Base-by-base conservation (phyloP, 1,139 yeast genomes). In the Pichiaceae sp. region DNA sequence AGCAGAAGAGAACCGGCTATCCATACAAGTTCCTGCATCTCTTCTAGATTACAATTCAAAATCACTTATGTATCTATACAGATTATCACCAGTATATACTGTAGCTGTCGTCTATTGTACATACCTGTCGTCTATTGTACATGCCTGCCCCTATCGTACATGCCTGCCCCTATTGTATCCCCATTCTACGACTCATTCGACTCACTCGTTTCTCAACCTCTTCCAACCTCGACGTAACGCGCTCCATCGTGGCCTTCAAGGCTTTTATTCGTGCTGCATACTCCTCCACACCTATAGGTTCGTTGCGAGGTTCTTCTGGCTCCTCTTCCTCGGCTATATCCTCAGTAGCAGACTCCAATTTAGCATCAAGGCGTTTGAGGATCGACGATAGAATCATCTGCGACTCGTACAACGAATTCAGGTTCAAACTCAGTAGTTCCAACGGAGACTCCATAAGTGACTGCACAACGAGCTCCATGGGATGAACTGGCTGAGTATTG, bases 391-490 rank as follows among this genome's bases (percentile, higher is more conserved):
- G 57, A 1, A 75, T 71, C 31, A 71, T 56, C 44, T 76, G 83
- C 1, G 80, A 72, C 42, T 74, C 78, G 49, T 71, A 69, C 26
- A 76, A 55, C 49, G 67, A 69, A 44, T 71, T 72, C 32, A 76
- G 63, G 42, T 70, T 70, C 33, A 69, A 70, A 41, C 70, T 67
- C 21, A 76, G 56, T 4, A 55, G 60, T 33, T 76, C 82, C 8
- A 76, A 54, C 0, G 80, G 69, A 1, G 70, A 69, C 31, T 73
- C 75, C 9, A 76, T 52, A 3, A 76, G 55, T 3, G 74, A 57
- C 45, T 75, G 82, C 0, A 78, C 79, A 0, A 75, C 64, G 18
- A 72, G 57, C 42, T 75, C 81, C 32, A 75, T 63, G 0, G 78
- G 77, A 47, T 75, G 79, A 47, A 44, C 69, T 11, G 47, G 36